Conservation (phyloP, 2,329 filamentous ascomycete species). For the Aspergillus niger region DNA sequence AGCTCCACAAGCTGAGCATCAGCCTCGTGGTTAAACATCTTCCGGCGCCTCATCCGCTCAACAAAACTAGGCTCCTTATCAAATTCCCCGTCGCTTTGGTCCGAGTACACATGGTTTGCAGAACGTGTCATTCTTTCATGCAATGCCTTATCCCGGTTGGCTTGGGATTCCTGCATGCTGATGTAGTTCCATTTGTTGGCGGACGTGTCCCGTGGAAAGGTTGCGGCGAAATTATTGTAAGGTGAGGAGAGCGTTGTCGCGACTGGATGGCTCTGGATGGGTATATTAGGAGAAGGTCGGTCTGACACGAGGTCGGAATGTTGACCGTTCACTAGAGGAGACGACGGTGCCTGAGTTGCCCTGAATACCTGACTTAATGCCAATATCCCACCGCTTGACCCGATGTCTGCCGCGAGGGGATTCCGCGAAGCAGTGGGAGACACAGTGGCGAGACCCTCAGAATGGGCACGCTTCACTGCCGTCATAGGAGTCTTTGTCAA, state of each 20-base stretch:
- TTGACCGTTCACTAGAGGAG: constrained; percentile 42
- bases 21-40: constrained; percentile 36
- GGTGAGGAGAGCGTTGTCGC: constrained; percentile 43
- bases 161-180: constrained; percentile 50
- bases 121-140: constrained; percentile 38
- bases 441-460: constrained; percentile 29
- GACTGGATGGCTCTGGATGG: constrained; percentile 43
- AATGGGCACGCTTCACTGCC: constrained; percentile 37
- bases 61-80: constrained; percentile 46
- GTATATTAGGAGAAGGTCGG: constrained; percentile 52
- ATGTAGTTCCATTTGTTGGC: constrained; percentile 49
- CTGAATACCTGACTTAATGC: constrained; percentile 52
- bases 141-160: constrained; percentile 38
- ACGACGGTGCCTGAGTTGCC: constrained; percentile 51
- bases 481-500: constrained; percentile 46
- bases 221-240: constrained; percentile 32
- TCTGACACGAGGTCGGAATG: constrained; percentile 46
- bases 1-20: constrained; percentile 39
- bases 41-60: constrained; percentile 36
- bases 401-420: constrained; percentile 42
- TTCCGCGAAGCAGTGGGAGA: constrained; percentile 48
- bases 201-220: constrained; percentile 39
- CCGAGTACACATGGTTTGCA: constrained; percentile 36
- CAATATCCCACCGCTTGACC: constrained; percentile 44
- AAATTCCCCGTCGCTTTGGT: constrained; percentile 46